A percentile compares a stretch with the other conserved stretches of the same genome.
These are phyloP conservation scores for Aspergillus versicolor DNA, from an alignment of 2,329 filamentous ascomycete species.

Conservation along the genomic window DNA sequence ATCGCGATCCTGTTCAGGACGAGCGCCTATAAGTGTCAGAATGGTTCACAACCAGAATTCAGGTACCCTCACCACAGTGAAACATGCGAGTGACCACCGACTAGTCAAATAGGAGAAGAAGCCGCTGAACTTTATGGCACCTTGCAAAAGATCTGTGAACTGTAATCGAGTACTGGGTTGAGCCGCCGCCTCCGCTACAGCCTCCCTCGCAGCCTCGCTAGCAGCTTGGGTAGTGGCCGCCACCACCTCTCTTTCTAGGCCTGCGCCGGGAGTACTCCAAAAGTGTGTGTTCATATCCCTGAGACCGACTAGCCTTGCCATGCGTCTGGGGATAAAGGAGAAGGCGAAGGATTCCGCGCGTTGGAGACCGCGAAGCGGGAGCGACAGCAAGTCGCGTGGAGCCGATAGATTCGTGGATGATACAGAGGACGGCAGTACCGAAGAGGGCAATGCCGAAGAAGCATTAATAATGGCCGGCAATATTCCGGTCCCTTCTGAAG, in stretches of 20 bases:
- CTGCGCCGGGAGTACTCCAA: constrained; percentile 23
- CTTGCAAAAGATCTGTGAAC: constrained; percentile 48
- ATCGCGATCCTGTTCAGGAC: constrained; percentile 89
- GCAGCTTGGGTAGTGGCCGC: constrained; percentile 38
- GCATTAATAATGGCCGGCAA: constrained; percentile 22
- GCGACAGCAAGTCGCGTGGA: constrained; percentile 32
- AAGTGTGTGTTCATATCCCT: constrained; percentile 26
- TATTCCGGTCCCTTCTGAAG: constrained; percentile 17
- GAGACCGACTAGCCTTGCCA: constrained; percentile 31
- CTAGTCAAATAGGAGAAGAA: constrained; percentile 89
- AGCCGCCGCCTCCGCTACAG: constrained; percentile 31
- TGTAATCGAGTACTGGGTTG: constrained; percentile 35
- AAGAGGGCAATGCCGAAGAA: not conserved
- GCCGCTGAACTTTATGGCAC: constrained; percentile 70
- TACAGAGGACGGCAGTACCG: constrained; percentile 14
- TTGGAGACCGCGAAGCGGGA: constrained; percentile 38
- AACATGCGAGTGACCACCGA: constrained; percentile 86
- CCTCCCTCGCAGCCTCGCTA: constrained; percentile 33
- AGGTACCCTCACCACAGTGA: constrained; percentile 63
- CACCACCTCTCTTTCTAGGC: constrained; percentile 41
- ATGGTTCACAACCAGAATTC: not conserved
- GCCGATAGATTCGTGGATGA: constrained; percentile 27
- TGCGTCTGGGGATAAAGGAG: constrained; percentile 32
- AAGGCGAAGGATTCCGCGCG: constrained; percentile 38
- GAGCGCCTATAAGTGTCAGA: constrained; percentile 55